Evolutionary conservation across 345 rosid species (phyloP).

Genomic region (Lepidium sativum): DNA sequence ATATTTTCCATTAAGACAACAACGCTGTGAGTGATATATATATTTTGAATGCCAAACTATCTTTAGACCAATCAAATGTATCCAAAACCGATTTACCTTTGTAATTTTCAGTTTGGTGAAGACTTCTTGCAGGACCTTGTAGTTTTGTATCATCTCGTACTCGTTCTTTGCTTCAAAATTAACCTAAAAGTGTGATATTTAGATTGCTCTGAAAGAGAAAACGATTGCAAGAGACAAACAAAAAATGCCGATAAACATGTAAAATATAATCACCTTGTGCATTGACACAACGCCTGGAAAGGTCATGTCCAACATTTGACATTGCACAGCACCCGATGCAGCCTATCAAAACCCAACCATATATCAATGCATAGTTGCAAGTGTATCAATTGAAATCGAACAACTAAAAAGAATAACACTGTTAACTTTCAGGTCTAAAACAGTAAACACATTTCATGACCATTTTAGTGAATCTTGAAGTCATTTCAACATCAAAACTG

Average conservation of each 20-base stretch:
- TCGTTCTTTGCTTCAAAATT: slow-evolving; percentile 94
- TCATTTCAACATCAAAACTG: neutral
- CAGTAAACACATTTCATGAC: neutral
- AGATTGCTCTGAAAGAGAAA: neutral
- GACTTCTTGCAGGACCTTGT: slow-evolving; percentile 92
- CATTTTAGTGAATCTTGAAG: neutral
- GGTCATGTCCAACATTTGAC: slow-evolving; percentile 95
- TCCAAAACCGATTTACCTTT: slow-evolving; percentile 36
- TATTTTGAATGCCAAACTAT: neutral
- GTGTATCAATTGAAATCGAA: neutral
- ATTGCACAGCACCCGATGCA: slow-evolving; percentile 98
- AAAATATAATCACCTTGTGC: slow-evolving; percentile 57
- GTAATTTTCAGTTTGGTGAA: slow-evolving; percentile 90
- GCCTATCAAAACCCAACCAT: slow-evolving; percentile 34
- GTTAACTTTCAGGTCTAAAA: neutral
- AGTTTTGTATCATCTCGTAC: slow-evolving; percentile 94
- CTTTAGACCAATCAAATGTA: neutral
- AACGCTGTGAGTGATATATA: neutral
- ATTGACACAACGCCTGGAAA: slow-evolving; percentile 94
- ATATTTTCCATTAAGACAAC: neutral
- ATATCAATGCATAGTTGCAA: neutral
- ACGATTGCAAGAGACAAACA: neutral
- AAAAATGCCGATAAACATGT: neutral
- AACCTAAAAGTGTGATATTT: slow-evolving; percentile 38
- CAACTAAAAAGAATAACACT: neutral